Conservation (phyloP, 768 basidiomycete species). For the Cystoderma amianthinum region DNA sequence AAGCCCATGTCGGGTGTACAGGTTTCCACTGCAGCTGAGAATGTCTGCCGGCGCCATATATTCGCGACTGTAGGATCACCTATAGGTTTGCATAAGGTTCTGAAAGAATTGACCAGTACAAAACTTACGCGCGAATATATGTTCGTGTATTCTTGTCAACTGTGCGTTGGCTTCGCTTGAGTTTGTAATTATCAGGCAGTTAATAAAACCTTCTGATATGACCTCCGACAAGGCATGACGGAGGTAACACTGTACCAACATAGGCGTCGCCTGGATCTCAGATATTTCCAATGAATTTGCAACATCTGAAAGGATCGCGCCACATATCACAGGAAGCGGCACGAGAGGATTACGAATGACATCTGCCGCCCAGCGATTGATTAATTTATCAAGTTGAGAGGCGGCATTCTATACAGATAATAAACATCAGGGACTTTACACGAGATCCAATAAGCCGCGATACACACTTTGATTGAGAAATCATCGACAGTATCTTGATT, state of each 20-base stretch:
- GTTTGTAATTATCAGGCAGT: slow-evolving; percentile 82
- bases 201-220: slow-evolving; percentile 73
- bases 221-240: slow-evolving; percentile 77
- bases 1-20: slow-evolving; percentile 67
- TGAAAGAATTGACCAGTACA: not conserved
- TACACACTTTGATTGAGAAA: slow-evolving; percentile 78
- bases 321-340: slow-evolving; percentile 43
- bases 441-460: not conserved
- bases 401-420: slow-evolving; percentile 56
- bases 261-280: slow-evolving; percentile 43
- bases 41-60: slow-evolving; percentile 88
- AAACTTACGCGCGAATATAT: slow-evolving; percentile 71
- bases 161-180: slow-evolving; percentile 80
- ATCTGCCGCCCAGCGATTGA: slow-evolving; percentile 87
- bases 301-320: slow-evolving; percentile 56
- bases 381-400: slow-evolving; percentile 71
- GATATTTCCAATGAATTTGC: slow-evolving; percentile 41
- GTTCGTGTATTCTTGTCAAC: slow-evolving; percentile 81
- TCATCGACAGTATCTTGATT: slow-evolving; percentile 73
- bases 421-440: not conserved
- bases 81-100: slow-evolving; percentile 18
- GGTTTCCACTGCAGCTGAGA: slow-evolving; percentile 76
- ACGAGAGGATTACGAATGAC: slow-evolving; percentile 52
- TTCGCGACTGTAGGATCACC: slow-evolving; percentile 85
- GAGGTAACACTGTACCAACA: slow-evolving; percentile 74